phyloP scores from a whole-genome alignment of 164 flowering plant genomes.

The Houttuynia cordata region DNA sequence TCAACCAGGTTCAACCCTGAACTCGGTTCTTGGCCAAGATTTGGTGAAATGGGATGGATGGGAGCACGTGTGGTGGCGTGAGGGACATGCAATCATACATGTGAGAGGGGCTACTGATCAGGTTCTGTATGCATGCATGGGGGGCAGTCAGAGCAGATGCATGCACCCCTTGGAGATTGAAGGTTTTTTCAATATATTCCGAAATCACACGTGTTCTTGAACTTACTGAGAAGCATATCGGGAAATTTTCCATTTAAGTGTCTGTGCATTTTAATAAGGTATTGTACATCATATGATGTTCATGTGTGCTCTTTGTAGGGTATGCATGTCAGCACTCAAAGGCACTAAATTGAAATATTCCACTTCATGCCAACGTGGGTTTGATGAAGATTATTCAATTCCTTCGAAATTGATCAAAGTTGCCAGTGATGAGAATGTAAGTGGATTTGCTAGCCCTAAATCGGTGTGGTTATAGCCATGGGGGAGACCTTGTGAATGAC shows the following conservation, averaged over 20 bases:
- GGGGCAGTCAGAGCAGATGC: neutral
- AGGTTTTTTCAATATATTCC: neutral
- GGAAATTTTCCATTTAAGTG: neutral
- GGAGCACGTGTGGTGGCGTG: neutral
- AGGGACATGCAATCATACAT: neutral
- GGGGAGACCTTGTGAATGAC: neutral
- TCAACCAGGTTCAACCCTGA: conserved; percentile 1
- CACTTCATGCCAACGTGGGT: neutral
- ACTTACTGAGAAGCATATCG: neutral
- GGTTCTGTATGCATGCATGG: neutral
- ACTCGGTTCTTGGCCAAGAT: neutral
- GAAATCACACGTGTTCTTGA: neutral
- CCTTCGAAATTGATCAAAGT: neutral
- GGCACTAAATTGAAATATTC: too few relatives aligned
- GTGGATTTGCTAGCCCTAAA: neutral
- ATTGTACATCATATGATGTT: too few relatives aligned
- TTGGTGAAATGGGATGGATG: too few relatives aligned
- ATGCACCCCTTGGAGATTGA: neutral
- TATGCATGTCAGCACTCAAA: too few relatives aligned
- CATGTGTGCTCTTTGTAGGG: too few relatives aligned
- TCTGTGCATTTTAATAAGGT: neutral
- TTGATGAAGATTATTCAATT: neutral
- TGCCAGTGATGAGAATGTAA: neutral
- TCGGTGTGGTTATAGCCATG: neutral
- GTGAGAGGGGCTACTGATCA: neutral